Evolutionary conservation across 2,329 filamentous ascomycete genomes (phyloP).

Genomic region (Colletotrichum melonis): DNA sequence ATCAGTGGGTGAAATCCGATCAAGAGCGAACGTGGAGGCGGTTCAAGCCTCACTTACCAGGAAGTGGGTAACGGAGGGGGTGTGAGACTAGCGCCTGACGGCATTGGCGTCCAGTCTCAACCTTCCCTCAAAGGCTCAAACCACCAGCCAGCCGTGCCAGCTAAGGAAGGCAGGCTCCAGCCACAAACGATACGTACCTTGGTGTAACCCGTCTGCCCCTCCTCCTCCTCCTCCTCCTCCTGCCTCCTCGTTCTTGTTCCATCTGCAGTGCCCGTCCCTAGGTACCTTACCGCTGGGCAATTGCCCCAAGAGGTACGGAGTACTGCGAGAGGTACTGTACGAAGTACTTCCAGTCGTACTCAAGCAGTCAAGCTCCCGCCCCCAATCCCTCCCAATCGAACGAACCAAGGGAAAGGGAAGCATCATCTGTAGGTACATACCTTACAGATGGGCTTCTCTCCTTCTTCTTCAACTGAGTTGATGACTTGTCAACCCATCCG

Average conservation of each 20-base stretch:
- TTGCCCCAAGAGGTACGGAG: too few species aligned
- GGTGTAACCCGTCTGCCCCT: not conserved
- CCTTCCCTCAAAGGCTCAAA: not conserved
- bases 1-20: constrained; percentile 18
- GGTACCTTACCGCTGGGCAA: too few species aligned
- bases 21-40: constrained; percentile 17
- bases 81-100: not conserved
- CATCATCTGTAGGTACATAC: not conserved
- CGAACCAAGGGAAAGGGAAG: constrained; percentile 2
- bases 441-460: not conserved
- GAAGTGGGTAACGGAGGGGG: constrained; percentile 33
- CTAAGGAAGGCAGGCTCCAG: constrained; percentile 7
- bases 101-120: not conserved
- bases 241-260: not conserved
- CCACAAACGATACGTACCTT: constrained; percentile 20
- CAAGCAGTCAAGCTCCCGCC: not conserved
- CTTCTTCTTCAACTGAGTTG: not conserved
- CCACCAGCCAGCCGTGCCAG: constrained; percentile 1
- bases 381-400: not conserved
- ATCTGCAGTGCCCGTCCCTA: not conserved
- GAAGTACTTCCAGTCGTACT: not conserved
- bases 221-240: too few species aligned
- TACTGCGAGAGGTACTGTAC: too few species aligned
- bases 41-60: constrained; percentile 31
- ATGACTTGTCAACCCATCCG: constrained; percentile 34